Evolutionary conservation across 2,329 filamentous ascomycete genomes (phyloP), one percentile per base, ranked within the genome.

Genomic region (Paraphoma chrysanthemicola): DNA sequence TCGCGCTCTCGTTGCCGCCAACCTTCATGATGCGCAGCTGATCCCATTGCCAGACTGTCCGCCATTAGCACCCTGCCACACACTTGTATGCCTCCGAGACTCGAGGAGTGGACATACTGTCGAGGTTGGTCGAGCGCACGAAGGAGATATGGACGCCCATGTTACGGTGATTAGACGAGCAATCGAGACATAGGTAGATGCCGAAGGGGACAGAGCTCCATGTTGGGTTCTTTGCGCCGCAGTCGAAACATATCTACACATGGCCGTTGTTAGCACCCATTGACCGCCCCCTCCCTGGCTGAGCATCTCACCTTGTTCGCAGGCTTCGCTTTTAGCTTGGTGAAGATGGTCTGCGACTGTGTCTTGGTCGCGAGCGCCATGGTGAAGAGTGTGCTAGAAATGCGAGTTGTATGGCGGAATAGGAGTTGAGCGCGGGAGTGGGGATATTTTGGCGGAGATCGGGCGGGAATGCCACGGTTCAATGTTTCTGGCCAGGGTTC

Each of bases 141-240:
- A 99, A 99, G 69, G 94, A 97, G 80, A 99, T 97, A 80, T 99
- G 95, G 59, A 98, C 94, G 78, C 95, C 95, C 71, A 99, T 88
- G 79, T 98, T 98, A 70, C 95, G 90, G 80, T 99, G 95, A 78
- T 97, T 93, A 54, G 94, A 90, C 42, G 94, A 97, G 82, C 95
- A 99, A 81, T 99, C 95, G 71, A 99, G 89, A 75, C 95, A 99
- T 18, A 99, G 88, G 78, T 98, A 99, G 77, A 99, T 98, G 74
- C 92, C 95, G 64, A 99, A 93, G 10, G 94, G 93, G 31, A 97
- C 93, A 6, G 94, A 98, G 7, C 93, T 96, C 95, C 95, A 99
- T 56, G 95, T 98, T 60, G 95, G 95, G 76, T 97, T 97, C 81
- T 98, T 98, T 72, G 93, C 90, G 76, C 91, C 89, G 80, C 95